Conservation (phyloP, 2,329 filamentous ascomycete genomes). For the Escovopsis sp. region DNA sequence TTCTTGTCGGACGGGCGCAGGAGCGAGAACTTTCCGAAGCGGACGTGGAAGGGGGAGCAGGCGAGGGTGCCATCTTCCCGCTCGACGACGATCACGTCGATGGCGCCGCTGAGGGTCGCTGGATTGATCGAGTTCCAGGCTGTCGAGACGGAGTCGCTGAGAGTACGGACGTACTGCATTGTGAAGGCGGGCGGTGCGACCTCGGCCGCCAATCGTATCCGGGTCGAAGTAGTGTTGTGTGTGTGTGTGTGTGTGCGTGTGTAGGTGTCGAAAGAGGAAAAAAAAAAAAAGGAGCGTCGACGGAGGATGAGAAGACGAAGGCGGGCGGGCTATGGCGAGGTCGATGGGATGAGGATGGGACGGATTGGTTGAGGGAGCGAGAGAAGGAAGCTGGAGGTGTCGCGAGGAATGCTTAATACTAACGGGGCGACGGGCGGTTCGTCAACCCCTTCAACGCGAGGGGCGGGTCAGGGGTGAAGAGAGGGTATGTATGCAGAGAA, state of each 20-base stretch:
- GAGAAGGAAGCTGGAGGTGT: not conserved
- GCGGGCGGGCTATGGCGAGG: too few species aligned
- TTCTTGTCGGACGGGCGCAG: constrained; percentile 95
- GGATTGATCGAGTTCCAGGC: constrained; percentile 99
- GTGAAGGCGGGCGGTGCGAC: constrained; percentile 12
- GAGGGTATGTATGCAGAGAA: not conserved
- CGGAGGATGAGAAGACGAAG: not conserved
- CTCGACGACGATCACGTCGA: constrained; percentile 97
- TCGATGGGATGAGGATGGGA: too few species aligned
- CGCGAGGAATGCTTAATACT: not conserved
- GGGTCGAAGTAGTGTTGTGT: not conserved
- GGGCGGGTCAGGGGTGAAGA: not conserved
- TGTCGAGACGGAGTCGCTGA: constrained; percentile 91
- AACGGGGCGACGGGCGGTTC: not conserved
- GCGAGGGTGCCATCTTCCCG: constrained; percentile 79
- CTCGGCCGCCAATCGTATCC: constrained; percentile 5
- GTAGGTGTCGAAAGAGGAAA: too few species aligned
- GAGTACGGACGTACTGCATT: constrained; percentile 97
- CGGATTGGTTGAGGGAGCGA: too few species aligned
- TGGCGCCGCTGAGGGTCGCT: constrained; percentile 88
- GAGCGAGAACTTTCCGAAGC: constrained; percentile 96
- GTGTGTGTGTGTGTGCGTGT: too few species aligned
- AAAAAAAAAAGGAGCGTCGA: too few species aligned
- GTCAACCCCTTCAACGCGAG: not conserved
- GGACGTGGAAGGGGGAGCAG: constrained; percentile 95